phyloP scores from a whole-genome alignment of 345 rosid genomes.

The Excoecaria agallocha region DNA sequence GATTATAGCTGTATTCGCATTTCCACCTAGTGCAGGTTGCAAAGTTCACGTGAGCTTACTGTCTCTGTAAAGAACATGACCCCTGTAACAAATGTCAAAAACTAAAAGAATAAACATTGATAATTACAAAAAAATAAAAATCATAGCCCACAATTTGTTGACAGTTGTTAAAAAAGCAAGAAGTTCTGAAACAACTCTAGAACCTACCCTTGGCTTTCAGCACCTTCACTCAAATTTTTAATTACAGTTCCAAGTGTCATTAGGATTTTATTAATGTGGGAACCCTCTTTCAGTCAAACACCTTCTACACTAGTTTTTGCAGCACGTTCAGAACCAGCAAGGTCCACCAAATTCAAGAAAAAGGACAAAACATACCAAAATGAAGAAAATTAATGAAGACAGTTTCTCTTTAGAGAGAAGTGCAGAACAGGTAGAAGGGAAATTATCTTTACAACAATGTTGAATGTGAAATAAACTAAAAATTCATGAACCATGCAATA shows the following conservation, averaged over 20 bases:
- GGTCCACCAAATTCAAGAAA: conserved; percentile 87
- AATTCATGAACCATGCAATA: not conserved
- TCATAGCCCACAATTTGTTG: not conserved
- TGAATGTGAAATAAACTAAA: not conserved
- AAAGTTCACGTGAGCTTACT: conserved; percentile 95
- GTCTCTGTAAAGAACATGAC: conserved; percentile 96
- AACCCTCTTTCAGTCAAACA: conserved; percentile 90
- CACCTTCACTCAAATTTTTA: conserved; percentile 90
- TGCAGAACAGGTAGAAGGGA: not conserved
- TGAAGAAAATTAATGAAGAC: not conserved
- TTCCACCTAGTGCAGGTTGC: conserved; percentile 87
- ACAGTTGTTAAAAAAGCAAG: not conserved
- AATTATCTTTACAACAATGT: not conserved
- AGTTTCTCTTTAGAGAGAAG: not conserved
- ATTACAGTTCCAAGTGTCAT: conserved; percentile 95
- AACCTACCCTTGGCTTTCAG: conserved; percentile 83
- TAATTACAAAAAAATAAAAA: not conserved
- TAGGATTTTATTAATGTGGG: conserved; percentile 88
- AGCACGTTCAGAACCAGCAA: conserved; percentile 99
- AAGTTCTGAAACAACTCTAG: conserved; percentile 6
- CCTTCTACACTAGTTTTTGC: conserved; percentile 99
- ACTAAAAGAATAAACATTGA: not conserved
- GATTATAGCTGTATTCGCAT: no score
- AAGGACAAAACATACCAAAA: conserved; percentile 16
- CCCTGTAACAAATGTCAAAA: conserved; percentile 42